Conservation (phyloP, 345 rosid species). For the Hypericum androsaemum region DNA sequence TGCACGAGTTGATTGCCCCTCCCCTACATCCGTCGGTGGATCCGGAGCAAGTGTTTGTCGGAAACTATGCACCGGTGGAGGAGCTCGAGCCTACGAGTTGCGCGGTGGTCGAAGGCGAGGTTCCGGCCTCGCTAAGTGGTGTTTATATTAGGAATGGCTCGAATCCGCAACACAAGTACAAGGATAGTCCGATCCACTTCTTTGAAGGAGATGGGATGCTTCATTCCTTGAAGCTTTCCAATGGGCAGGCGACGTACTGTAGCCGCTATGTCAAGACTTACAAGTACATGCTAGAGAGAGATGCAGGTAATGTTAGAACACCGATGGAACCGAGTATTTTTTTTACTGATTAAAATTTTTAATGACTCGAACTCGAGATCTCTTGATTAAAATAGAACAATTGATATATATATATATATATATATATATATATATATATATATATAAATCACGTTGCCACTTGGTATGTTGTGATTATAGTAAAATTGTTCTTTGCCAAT, state of each 20-base stretch:
- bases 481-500: no score
- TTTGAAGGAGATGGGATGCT: constrained; percentile 26
- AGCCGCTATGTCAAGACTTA: constrained; percentile 19
- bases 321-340: no score
- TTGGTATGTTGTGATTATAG: no score
- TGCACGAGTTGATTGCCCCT: constrained; percentile 3
- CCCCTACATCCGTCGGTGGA: constrained; percentile 15
- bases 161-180: constrained; percentile 13
- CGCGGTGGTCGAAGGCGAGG: constrained; percentile 11
- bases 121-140: constrained; percentile 11
- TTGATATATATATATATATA: no score
- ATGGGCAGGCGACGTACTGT: constrained; percentile 8
- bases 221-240: constrained; percentile 11
- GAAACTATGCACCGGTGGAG: constrained; percentile 16
- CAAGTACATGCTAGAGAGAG: constrained; percentile 15
- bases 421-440: no score
- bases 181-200: constrained; percentile 15
- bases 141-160: constrained; percentile 21
- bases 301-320: neutral
- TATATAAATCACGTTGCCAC: no score
- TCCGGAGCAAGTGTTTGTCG: constrained; percentile 9
- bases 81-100: constrained; percentile 10
- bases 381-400: no score
- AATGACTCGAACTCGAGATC: no score
- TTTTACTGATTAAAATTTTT: no score